Conservation (phyloP, 2,329 filamentous ascomycete species). For the Bimuria novae-zelandiae region DNA sequence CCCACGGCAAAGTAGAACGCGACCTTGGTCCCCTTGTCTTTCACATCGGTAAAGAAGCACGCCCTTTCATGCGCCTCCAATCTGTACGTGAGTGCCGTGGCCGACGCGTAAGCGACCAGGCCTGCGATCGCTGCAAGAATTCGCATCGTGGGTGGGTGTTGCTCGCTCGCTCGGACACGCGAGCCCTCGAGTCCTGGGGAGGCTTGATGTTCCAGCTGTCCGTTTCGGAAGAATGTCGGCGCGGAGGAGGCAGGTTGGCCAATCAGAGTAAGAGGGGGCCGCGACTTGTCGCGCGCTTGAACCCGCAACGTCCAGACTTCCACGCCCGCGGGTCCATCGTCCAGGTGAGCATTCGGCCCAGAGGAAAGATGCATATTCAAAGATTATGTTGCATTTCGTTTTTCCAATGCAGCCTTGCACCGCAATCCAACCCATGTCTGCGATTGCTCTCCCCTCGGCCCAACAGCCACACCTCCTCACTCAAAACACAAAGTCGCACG, state of each 20-base stretch:
- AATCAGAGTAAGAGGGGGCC: constrained; percentile 15
- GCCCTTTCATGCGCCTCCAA: constrained; percentile 88
- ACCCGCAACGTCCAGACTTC: no score
- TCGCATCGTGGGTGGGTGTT: constrained; percentile 38
- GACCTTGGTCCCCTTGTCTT: constrained; percentile 81
- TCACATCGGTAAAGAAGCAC: constrained; percentile 87
- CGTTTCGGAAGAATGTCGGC: constrained; percentile 25
- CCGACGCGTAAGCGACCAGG: constrained; percentile 76
- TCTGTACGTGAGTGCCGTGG: constrained; percentile 94
- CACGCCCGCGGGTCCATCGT: no score
- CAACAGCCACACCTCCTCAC: not conserved
- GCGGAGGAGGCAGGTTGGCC: constrained; percentile 13
- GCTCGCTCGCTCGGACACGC: not conserved
- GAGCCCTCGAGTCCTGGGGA: not conserved
- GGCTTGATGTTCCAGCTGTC: constrained; percentile 31
- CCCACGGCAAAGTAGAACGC: constrained; percentile 98
- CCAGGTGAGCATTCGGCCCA: no score
- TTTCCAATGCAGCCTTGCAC: constrained; percentile 2
- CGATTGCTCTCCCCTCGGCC: not conserved
- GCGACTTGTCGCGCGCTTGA: no score
- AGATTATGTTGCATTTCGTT: constrained; percentile 1
- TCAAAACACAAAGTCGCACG: not conserved
- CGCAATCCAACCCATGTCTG: not conserved
- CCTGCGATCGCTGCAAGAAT: constrained; percentile 35
- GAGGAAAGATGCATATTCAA: no score